Evolutionary conservation across 495 filamentous ascomycete genomes (phyloP), one percentile per base, ranked within the genome.

Genomic region (Penicillium lagena): DNA sequence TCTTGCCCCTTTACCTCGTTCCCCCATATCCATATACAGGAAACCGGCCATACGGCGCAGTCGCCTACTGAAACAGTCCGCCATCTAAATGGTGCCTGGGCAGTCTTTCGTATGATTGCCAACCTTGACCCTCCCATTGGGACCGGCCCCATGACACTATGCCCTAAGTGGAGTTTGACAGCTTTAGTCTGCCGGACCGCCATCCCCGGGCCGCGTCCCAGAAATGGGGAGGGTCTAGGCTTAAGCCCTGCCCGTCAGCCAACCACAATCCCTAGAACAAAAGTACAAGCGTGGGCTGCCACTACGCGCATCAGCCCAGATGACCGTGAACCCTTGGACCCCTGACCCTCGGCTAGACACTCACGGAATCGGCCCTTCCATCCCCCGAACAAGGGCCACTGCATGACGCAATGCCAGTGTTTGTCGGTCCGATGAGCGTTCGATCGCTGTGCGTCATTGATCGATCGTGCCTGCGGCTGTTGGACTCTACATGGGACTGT

Each of bases 131-230:
- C 35, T 49, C 33, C 36, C 38, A 10, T 36, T 35, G 47, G 42
- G 42, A 12, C 10, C 33, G 43, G 35, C 49, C 45, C 29, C 12
- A 11, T 29, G 27, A 12, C 30, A 7, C 49, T 50, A 50, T 33
- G 14, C 50, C 39, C 0, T 5, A 41, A 35, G 22, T 13, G 30
- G 28, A 9, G 40, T 49, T 47, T 61, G 58, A 61, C 58, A 61
- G 58, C 52, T 43, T 55, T 61, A 56, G 43, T 37, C 27, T 11
- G 11, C 52, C 58, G 58, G 58, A 39, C 58, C 58, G 58, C 10
- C 35, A 31, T 51, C 55, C 55, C 49, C 58, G 57, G 35, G 40
- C 56, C 52, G 56, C 49, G 39, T 41, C 49, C 12, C 39, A 40
- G 37, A 27, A 45, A 12, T 40, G 35, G 41, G 35, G 32, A 3